Conservation (phyloP, 208 protist genomes). For the Acanthamoeba quina region DNA sequence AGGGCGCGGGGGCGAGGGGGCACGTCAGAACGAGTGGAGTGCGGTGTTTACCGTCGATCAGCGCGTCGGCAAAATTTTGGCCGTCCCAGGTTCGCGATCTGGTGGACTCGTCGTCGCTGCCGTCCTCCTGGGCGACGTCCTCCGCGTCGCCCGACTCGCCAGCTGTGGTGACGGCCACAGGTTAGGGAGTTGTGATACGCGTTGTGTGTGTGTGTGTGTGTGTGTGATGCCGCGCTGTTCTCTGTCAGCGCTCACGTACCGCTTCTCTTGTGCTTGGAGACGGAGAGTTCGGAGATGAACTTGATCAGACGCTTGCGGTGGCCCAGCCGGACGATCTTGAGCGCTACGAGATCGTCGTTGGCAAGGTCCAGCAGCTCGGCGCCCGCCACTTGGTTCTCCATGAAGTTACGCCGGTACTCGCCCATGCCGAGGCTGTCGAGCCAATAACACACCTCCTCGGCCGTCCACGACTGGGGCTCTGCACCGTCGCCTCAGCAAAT, state of each 20-base stretch:
- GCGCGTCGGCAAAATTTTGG: slow-evolving; percentile 10
- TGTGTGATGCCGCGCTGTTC: too few relatives aligned
- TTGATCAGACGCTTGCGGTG: slow-evolving; percentile 63
- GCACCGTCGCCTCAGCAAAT: neutral
- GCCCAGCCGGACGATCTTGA: slow-evolving; percentile 33
- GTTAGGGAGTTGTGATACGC: neutral
- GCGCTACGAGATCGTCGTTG: slow-evolving; percentile 56
- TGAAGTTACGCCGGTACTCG: slow-evolving; percentile 54
- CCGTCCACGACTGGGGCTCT: slow-evolving; percentile 41
- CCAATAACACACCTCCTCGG: slow-evolving; percentile 67
- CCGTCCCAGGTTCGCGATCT: neutral
- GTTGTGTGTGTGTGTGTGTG: too few relatives aligned
- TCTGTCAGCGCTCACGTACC: neutral
- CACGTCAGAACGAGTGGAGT: neutral
- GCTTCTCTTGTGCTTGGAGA: neutral
- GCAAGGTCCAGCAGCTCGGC: slow-evolving; percentile 50
- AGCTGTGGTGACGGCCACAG: neutral
- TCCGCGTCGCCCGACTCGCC: neutral
- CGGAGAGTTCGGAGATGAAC: slow-evolving; percentile 7
- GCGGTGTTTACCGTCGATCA: neutral
- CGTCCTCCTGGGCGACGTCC: neutral
- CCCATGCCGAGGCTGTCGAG: slow-evolving; percentile 48
- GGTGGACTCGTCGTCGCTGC: neutral
- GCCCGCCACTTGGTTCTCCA: slow-evolving; percentile 58
- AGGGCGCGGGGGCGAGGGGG: too few relatives aligned